These are phyloP conservation scores for Neophaeococcomyces mojaviensis DNA, from an alignment of 2,329 filamentous ascomycete genomes.

Conservation along the genomic window DNA sequence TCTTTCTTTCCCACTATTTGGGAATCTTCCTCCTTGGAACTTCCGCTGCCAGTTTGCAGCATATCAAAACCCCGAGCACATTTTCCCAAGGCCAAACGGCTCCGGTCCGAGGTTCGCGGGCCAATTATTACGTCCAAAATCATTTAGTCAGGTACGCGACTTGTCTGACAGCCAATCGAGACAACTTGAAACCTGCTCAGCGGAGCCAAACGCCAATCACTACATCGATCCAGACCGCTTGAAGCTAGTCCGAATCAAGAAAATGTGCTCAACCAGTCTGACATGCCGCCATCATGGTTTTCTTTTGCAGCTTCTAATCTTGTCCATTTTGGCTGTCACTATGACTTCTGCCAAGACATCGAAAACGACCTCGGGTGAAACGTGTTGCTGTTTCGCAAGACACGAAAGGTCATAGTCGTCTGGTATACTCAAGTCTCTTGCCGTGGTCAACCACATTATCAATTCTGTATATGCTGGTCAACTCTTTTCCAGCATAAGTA, in stretches of 20 bases:
- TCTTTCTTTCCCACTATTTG: no score
- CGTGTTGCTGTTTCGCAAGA: no score
- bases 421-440: no score
- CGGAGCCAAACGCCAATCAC: background rate
- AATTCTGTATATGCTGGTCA: no score
- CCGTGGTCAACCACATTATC: no score
- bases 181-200: constrained; percentile 5
- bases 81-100: background rate
- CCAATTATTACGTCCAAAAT: background rate
- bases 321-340: background rate
- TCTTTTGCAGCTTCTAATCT: no score
- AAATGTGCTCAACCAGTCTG: constrained; percentile 7
- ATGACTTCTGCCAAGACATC: no score
- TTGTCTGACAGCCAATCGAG: background rate
- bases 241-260: background rate
- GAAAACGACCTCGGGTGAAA: no score
- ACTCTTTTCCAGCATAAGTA: constrained; percentile 11
- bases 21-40: no score
- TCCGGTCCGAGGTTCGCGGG: background rate
- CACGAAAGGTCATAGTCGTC: no score
- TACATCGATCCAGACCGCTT: background rate
- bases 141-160: constrained; percentile 5
- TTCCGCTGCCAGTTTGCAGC: no score
- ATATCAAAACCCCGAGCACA: no score
- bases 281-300: background rate